Evolutionary conservation across 306 rosid species (phyloP).

Genomic region (Ceratonia siliqua): DNA sequence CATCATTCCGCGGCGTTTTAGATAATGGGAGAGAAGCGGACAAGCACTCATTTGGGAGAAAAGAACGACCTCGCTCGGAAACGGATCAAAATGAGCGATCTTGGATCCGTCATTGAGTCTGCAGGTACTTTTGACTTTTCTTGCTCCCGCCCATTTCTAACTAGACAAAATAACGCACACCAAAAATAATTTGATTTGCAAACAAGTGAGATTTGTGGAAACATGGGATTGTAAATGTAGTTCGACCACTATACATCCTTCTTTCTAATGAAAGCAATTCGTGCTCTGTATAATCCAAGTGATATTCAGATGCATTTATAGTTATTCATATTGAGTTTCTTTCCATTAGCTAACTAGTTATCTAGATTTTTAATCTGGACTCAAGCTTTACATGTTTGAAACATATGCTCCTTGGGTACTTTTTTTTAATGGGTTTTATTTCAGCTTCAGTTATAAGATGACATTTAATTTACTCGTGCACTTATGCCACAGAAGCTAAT

Average conservation of each 20-base stretch:
- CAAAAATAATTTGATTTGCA: neutral
- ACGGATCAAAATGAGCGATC: conserved; percentile 68
- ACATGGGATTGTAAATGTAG: neutral
- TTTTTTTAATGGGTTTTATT: neutral
- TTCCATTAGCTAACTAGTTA: neutral
- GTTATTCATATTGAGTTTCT: neutral
- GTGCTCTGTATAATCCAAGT: neutral
- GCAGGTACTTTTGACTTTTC: conserved; percentile 47
- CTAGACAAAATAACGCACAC: neutral
- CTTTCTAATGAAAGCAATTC: neutral
- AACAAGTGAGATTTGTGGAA: neutral
- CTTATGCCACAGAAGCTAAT: conserved; percentile 41
- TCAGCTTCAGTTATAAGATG: neutral
- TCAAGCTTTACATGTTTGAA: neutral
- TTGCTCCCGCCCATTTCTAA: neutral
- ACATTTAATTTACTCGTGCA: neutral
- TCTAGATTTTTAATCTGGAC: no score
- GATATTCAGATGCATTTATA: neutral
- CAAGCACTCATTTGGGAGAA: conserved; percentile 32
- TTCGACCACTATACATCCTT: neutral
- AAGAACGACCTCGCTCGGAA: conserved; percentile 46
- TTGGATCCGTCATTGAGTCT: conserved; percentile 54
- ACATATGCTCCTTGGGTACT: neutral
- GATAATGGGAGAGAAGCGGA: conserved; percentile 57
- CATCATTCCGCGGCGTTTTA: conserved; percentile 25